phyloP scores from a whole-genome alignment of 306 rosid species.

The Quercus rubra region DNA sequence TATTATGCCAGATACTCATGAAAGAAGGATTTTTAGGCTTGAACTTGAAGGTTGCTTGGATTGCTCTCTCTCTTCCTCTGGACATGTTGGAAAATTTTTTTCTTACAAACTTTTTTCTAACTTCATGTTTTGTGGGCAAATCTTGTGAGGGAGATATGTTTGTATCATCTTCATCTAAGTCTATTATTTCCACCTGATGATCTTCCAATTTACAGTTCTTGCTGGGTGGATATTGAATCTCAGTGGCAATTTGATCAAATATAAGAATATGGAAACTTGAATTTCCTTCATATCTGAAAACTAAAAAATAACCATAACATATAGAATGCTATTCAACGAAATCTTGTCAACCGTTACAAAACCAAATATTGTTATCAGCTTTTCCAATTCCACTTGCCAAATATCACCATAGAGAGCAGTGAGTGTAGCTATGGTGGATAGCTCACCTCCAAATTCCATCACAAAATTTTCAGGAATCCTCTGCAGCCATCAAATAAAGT shows the following conservation, averaged over 20 bases:
- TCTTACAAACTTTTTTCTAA: background rate
- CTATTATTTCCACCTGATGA: background rate
- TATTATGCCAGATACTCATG: background rate
- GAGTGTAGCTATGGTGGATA: background rate
- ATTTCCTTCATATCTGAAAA: constrained; percentile 18
- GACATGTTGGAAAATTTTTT: too few species aligned
- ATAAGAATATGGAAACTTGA: constrained; percentile 21
- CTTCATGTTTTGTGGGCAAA: background rate
- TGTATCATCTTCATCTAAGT: background rate
- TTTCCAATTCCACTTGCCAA: constrained; percentile 5
- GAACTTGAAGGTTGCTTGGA: background rate
- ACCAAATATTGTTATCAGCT: background rate
- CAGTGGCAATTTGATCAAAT: constrained; percentile 10
- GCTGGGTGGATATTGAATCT: constrained; percentile 22
- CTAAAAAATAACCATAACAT: background rate
- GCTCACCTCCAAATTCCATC: constrained; percentile 2
- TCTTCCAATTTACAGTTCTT: background rate
- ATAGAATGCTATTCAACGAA: constrained; percentile 11
- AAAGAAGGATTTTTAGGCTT: constrained; percentile 21
- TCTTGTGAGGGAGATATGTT: background rate
- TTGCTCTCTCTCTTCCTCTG: background rate
- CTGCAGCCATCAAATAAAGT: background rate
- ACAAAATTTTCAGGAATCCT: background rate
- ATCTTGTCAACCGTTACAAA: constrained; percentile 4
- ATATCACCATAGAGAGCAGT: constrained; percentile 8